These are phyloP conservation scores for Aspergillus niger DNA, from an alignment of 2,329 filamentous ascomycete species.

Conservation along the genomic window DNA sequence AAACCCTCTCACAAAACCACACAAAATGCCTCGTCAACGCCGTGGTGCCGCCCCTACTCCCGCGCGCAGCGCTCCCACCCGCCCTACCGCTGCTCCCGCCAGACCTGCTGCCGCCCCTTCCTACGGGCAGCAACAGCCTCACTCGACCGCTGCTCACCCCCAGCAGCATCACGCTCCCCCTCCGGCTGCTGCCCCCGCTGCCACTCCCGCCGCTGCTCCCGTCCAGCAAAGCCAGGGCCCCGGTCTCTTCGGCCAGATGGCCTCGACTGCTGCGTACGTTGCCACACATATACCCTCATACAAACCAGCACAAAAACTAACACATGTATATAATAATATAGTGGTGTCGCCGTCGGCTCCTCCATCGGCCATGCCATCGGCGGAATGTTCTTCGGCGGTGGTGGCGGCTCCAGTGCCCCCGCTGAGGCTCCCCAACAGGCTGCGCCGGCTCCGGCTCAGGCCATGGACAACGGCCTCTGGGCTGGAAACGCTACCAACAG, in stretches of 20 bases:
- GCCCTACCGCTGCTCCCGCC: slow-evolving; percentile 65
- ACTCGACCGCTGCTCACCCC: slow-evolving; percentile 64
- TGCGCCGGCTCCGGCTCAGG: slow-evolving; percentile 50
- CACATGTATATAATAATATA: slow-evolving; percentile 42
- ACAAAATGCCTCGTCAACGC: slow-evolving; percentile 75
- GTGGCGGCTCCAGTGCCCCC: slow-evolving; percentile 63
- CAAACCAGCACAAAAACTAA: too few relatives aligned
- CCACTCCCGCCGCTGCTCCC: slow-evolving; percentile 34
- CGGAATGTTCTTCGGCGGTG: slow-evolving; percentile 75
- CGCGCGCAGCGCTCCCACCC: slow-evolving; percentile 61
- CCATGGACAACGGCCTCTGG: slow-evolving; percentile 52
- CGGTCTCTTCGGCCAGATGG: slow-evolving; percentile 95
- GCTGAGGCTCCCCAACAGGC: slow-evolving; percentile 53
- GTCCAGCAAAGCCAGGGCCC: slow-evolving; percentile 64
- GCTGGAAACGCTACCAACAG: slow-evolving; percentile 53
- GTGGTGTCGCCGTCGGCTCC: slow-evolving; percentile 94
- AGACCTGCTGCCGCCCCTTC: slow-evolving; percentile 55
- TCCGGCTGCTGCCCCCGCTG: slow-evolving; percentile 45
- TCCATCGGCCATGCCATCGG: slow-evolving; percentile 94
- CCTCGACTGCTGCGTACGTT: slow-evolving; percentile 83
- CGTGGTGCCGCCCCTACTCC: slow-evolving; percentile 60
- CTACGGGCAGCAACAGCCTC: slow-evolving; percentile 66
- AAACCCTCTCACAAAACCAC: slow-evolving; percentile 14
- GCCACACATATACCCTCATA: neutral
- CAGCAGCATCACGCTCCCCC: slow-evolving; percentile 48